Evolutionary conservation across 1,139 yeast genomes (phyloP).

Genomic region (Geotrichum macrosporum): DNA sequence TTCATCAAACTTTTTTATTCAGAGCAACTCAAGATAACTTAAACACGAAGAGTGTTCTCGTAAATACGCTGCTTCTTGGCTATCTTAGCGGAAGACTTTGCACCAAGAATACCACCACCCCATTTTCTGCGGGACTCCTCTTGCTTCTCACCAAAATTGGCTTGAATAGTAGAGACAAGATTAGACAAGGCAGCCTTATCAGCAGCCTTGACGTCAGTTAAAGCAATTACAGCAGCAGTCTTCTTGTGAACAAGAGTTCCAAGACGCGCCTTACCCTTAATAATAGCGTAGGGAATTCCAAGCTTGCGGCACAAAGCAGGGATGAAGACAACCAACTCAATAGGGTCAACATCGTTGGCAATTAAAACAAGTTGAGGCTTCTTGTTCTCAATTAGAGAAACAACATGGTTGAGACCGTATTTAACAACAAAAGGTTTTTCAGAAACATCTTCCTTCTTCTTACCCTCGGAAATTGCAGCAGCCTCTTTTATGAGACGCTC

Average conservation of each 20-base stretch:
- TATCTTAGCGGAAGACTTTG: constrained; percentile 77
- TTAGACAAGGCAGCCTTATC: constrained; percentile 93
- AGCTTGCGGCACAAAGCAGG: constrained; percentile 99
- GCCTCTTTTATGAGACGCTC: constrained; percentile 98
- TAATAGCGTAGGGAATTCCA: constrained; percentile 98
- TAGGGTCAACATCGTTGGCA: constrained; percentile 98
- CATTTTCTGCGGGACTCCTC: constrained; percentile 96
- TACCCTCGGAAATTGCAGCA: constrained; percentile 97
- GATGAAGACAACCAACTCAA: constrained; percentile 90
- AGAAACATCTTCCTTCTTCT: constrained; percentile 90
- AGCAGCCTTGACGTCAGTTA: constrained; percentile 88
- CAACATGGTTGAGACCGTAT: constrained; percentile 98
- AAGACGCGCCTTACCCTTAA: constrained; percentile 98
- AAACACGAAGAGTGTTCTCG: constrained; percentile 20
- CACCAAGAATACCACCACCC: constrained; percentile 99
- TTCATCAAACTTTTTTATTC: neutral
- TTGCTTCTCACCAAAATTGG: constrained; percentile 88
- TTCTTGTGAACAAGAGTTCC: constrained; percentile 96
- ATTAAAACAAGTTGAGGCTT: constrained; percentile 94
- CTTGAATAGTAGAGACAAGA: constrained; percentile 84
- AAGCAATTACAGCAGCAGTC: constrained; percentile 95
- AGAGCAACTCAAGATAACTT: constrained; percentile 2
- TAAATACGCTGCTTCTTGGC: constrained; percentile 44
- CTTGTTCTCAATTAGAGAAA: constrained; percentile 93
- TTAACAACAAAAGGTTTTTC: constrained; percentile 94